Conservation (phyloP, 345 rosid genomes). For the Anacardium occidentale region DNA sequence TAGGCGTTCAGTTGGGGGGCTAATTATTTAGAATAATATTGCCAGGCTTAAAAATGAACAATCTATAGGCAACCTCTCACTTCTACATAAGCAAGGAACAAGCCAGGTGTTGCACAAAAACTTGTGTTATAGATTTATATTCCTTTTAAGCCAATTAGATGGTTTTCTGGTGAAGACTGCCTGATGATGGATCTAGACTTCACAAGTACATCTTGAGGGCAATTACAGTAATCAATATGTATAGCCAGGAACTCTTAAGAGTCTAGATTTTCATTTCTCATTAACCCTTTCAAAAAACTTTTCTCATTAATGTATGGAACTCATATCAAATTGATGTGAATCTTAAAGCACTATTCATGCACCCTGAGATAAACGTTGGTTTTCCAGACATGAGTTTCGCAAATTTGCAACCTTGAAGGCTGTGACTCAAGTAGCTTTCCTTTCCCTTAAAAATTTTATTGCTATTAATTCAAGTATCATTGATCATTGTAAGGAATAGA, state of each 20-base stretch:
- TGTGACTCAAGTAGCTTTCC: not conserved
- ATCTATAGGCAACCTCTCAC: constrained; percentile 33
- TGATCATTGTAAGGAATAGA: not conserved
- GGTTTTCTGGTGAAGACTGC: not conserved
- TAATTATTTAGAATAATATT: constrained; percentile 72
- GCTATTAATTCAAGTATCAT: not conserved
- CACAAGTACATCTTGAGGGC: not conserved
- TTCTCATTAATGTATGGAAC: not conserved
- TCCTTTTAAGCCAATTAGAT: not conserved
- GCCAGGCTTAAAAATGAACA: constrained; percentile 45
- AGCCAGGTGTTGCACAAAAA: not conserved
- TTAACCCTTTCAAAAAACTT: not conserved
- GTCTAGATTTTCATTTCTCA: not conserved
- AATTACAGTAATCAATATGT: not conserved
- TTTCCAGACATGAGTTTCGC: not conserved
- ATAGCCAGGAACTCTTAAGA: not conserved
- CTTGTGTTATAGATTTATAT: constrained; percentile 3
- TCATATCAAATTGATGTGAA: not conserved
- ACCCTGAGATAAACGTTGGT: not conserved
- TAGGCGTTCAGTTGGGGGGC: constrained; percentile 93
- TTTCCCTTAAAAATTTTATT: not conserved
- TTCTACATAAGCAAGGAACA: not conserved
- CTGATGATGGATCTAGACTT: not conserved
- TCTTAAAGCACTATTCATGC: no score
- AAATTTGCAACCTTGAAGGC: not conserved